Percentiles rank a stretch among this genome's conserved stretches.
These are phyloP conservation scores for Ascoidea rubescens DNA, from an alignment of 805 yeast species.

Conservation along the genomic window DNA sequence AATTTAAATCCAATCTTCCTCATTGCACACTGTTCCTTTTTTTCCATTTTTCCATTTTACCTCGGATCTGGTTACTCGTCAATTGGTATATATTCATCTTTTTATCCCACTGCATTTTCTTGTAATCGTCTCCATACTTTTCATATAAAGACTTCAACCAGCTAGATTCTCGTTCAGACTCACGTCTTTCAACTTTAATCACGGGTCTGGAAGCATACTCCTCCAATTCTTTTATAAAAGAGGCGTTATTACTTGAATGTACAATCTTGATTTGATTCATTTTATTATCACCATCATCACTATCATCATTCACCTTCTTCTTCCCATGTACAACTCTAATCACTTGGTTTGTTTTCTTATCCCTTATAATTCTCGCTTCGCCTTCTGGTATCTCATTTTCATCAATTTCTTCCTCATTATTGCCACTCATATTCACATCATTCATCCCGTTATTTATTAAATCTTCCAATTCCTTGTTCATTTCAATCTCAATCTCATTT, in stretches of 20 bases:
- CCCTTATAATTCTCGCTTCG: constrained; percentile 63
- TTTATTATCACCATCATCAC: constrained; percentile 17
- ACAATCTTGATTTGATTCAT: constrained; percentile 13
- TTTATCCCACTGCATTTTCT: constrained; percentile 85
- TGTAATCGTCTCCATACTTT: constrained; percentile 80
- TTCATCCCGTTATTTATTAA: constrained; percentile 8
- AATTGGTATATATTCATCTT: constrained; percentile 75
- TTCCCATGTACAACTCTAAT: constrained; percentile 55
- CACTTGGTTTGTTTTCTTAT: constrained; percentile 51
- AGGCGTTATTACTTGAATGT: constrained; percentile 21
- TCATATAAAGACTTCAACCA: constrained; percentile 55
- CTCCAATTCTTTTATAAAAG: constrained; percentile 59
- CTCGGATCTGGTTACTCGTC: constrained; percentile 69
- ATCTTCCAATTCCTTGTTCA: constrained; percentile 11
- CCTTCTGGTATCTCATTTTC: constrained; percentile 57
- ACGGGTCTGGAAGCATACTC: constrained; percentile 32
- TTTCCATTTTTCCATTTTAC: constrained; percentile 62
- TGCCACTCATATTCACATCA: too few species aligned
- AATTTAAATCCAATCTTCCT: neutral
- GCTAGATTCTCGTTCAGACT: constrained; percentile 58
- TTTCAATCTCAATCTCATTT: constrained; percentile 9
- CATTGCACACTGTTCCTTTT: constrained; percentile 22
- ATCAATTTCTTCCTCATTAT: constrained; percentile 20
- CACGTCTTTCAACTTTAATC: constrained; percentile 35
- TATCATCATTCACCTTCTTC: constrained; percentile 26